phyloP scores from a whole-genome alignment of 1,284 basidiomycete species.

The Cutaneotrichosporon cutaneum region DNA sequence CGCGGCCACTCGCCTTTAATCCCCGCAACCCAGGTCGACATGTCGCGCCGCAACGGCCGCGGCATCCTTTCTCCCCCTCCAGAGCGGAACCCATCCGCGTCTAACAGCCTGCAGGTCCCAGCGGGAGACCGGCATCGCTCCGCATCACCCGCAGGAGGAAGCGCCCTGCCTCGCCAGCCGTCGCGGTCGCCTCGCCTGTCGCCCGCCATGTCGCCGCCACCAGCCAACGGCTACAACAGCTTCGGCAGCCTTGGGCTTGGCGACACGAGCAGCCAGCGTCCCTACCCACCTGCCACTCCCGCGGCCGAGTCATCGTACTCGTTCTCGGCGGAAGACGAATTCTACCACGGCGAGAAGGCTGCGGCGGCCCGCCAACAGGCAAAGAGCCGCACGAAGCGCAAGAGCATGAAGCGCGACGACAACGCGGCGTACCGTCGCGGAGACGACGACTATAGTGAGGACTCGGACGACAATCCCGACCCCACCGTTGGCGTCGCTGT shows the following conservation, averaged over 20 bases:
- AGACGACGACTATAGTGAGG: constrained; percentile 1
- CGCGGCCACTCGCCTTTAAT: constrained; percentile 2
- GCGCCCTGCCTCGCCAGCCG: background rate
- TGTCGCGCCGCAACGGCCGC: background rate
- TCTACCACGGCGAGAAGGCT: background rate
- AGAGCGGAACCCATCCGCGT: background rate
- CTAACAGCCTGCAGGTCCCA: background rate
- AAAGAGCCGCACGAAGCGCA: background rate
- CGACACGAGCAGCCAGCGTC: background rate
- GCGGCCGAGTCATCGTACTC: constrained; percentile 1
- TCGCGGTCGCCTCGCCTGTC: background rate
- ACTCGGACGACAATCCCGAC: constrained; percentile 9
- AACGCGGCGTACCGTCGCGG: constrained; percentile 4
- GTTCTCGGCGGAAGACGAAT: background rate
- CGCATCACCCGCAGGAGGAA: background rate
- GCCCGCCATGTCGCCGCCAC: background rate
- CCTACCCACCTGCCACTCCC: background rate
- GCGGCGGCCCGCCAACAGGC: background rate
- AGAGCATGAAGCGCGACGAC: background rate
- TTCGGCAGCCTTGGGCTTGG: background rate
- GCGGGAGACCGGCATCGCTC: background rate
- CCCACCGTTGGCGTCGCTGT: background rate
- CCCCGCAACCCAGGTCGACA: background rate
- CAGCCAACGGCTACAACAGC: background rate
- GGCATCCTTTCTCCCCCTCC: background rate